Base-by-base conservation (phyloP, 2,329 filamentous ascomycete species). In the Fusarium pininemorale region DNA sequence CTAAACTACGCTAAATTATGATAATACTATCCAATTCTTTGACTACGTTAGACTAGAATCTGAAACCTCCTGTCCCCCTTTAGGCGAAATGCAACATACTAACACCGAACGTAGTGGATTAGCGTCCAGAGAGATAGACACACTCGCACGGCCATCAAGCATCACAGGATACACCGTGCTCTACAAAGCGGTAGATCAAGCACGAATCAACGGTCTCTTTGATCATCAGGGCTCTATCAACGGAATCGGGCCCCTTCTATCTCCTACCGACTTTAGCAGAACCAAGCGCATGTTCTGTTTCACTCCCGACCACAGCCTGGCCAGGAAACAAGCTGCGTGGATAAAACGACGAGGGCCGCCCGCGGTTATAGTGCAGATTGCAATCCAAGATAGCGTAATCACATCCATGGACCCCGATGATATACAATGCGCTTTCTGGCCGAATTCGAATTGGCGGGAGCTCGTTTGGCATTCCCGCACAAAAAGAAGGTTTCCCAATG, bases 251-350 rank as follows among this genome's bases (percentile, higher is more conserved):
- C 7, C n/a, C 10, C 28, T 44, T 24, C 15, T n/a, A 16, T 50
- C 20, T 13, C 9, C 7, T 15, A 22, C 26, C 9, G 45, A 22
- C 13, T 48, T 48, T 14, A 48, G 45, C 45, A 8, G 20, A 3
- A 8, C 0, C 18, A 28, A 15, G 26, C 2, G 0, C 9, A 30
- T 48, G 26, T 48, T 4, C 20, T 28, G 6, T 1, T 30, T 48
- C 26, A 30, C 45, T 22, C 45, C 45, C 14, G 45, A 48, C 26
- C 6, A 28, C 26, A 30, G 10, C 26, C 18, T 48, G 26, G 26
- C 45, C 26, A 28, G 13, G 26, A 48, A 20, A 48, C 20, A 48
- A 11, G 45, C 45, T 12, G 26, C 45, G 4, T 48, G 45, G 45
- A 30, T 22, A 16, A 48, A 16, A 11, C 45, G 14, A 30, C 26